Conservation (phyloP, 1,139 yeast species). For the Geotrichum australiense region DNA sequence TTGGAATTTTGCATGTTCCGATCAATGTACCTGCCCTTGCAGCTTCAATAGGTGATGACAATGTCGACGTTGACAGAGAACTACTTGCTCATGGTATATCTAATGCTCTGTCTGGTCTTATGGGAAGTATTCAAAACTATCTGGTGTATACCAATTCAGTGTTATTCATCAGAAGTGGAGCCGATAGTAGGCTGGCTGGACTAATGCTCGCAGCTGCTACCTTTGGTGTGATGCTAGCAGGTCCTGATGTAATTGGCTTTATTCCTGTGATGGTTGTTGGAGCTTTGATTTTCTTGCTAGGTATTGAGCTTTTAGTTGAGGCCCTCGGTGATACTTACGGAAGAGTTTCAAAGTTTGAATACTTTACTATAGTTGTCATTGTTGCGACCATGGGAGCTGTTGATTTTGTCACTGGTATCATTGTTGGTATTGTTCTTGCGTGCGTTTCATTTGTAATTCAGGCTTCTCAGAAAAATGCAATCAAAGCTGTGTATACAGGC, state of each 20-base stretch:
- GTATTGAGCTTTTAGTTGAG: constrained; percentile 83
- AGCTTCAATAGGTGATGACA: constrained; percentile 74
- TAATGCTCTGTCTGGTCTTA: constrained; percentile 74
- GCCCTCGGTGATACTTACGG: constrained; percentile 82
- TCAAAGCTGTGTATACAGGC: constrained; percentile 79
- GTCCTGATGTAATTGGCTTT: constrained; percentile 87
- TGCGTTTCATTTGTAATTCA: constrained; percentile 88
- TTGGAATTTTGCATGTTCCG: constrained; percentile 93
- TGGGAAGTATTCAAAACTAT: constrained; percentile 89
- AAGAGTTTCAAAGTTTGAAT: constrained; percentile 67
- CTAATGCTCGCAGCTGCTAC: constrained; percentile 79
- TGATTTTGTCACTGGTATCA: constrained; percentile 89
- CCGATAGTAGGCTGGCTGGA: constrained; percentile 84
- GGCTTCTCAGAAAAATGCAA: constrained; percentile 78
- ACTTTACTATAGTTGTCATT: constrained; percentile 72
- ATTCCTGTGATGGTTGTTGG: constrained; percentile 97
- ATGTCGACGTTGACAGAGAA: constrained; percentile 83
- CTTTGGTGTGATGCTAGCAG: constrained; percentile 69
- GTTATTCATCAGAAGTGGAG: constrained; percentile 87
- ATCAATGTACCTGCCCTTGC: constrained; percentile 97
- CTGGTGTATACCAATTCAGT: constrained; percentile 92
- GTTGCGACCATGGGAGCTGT: constrained; percentile 91
- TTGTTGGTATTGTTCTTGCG: constrained; percentile 85
- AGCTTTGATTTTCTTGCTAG: constrained; percentile 77
- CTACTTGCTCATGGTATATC: constrained; percentile 92